These are phyloP conservation scores for Trichopus zeylanicus DNA, from an alignment of 116 monocot genomes.

Conservation along the genomic window DNA sequence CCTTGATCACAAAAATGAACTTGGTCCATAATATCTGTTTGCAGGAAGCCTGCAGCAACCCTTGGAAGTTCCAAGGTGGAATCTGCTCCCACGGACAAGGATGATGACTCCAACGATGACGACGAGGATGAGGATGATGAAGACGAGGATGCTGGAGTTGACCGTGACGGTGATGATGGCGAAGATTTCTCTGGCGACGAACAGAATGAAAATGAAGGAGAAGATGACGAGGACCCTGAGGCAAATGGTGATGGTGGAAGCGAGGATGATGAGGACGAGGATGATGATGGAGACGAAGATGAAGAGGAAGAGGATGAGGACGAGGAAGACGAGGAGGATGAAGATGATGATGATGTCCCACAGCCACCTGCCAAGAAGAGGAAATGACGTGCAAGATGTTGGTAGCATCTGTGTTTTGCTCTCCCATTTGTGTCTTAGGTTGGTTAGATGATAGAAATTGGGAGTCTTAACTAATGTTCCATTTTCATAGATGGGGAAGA, in stretches of 20 bases:
- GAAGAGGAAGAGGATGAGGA: constrained; percentile 24
- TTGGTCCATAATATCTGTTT: background rate
- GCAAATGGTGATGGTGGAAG: constrained; percentile 19
- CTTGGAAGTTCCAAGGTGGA: constrained; percentile 15
- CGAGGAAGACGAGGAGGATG: constrained; percentile 22
- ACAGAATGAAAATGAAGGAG: constrained; percentile 19
- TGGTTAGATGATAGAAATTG: background rate
- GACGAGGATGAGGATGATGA: constrained; percentile 28
- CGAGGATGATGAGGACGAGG: constrained; percentile 25
- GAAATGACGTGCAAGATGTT: constrained; percentile 15
- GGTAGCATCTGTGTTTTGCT: background rate
- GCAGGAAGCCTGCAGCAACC: constrained; percentile 8
- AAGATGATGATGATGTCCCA: constrained; percentile 22
- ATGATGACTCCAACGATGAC: constrained; percentile 32
- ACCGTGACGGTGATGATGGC: constrained; percentile 17
- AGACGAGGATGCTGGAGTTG: constrained; percentile 13
- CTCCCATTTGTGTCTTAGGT: background rate
- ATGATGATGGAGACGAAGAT: constrained; percentile 23
- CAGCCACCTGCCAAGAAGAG: constrained; percentile 42
- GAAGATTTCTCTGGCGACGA: constrained; percentile 20
- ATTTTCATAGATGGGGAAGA: background rate
- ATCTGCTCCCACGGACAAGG: constrained; percentile 21
- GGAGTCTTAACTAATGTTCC: background rate
- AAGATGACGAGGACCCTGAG: constrained; percentile 25
- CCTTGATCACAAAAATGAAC: background rate